Percentiles rank a stretch among this genome's conserved stretches.
phyloP scores from a whole-genome alignment of 169 alveolate genomes.

The Plasmodium ovale region DNA sequence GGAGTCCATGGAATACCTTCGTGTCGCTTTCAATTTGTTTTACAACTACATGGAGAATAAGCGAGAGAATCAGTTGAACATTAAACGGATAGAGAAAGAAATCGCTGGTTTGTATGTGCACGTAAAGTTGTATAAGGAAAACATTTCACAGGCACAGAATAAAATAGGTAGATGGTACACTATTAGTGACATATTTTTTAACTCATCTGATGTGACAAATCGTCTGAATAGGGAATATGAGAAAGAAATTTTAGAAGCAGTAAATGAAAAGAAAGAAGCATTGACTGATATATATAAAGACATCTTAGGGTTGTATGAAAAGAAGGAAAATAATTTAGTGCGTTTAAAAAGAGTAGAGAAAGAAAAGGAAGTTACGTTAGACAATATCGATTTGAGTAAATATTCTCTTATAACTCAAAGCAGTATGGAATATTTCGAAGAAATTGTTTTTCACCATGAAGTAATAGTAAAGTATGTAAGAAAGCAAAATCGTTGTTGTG shows the following conservation, averaged over 20 bases:
- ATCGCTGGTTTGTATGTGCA: neutral
- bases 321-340: neutral
- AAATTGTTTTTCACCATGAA: neutral
- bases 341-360: slow-evolving; percentile 12
- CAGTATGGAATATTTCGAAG: neutral
- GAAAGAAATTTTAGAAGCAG: neutral
- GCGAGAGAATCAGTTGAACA: slow-evolving; percentile 1
- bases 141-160: slow-evolving; percentile 11
- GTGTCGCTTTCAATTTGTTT: slow-evolving; percentile 2
- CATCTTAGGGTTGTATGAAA: neutral
- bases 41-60: neutral
- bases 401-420: neutral
- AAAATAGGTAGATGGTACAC: neutral
- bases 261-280: slow-evolving; percentile 1
- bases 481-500: slow-evolving; percentile 35
- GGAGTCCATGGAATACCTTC: slow-evolving; percentile 19
- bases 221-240: slow-evolving; percentile 2
- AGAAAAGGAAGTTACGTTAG: neutral
- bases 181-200: too few relatives aligned
- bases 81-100: slow-evolving; percentile 12
- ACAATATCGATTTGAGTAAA: slow-evolving; percentile 6
- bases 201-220: neutral
- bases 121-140: slow-evolving; percentile 18
- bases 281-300: slow-evolving; percentile 25
- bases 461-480: slow-evolving; percentile 5